Conservation (phyloP, 2,329 filamentous ascomycete genomes). For the Coniochaeta sp. region DNA sequence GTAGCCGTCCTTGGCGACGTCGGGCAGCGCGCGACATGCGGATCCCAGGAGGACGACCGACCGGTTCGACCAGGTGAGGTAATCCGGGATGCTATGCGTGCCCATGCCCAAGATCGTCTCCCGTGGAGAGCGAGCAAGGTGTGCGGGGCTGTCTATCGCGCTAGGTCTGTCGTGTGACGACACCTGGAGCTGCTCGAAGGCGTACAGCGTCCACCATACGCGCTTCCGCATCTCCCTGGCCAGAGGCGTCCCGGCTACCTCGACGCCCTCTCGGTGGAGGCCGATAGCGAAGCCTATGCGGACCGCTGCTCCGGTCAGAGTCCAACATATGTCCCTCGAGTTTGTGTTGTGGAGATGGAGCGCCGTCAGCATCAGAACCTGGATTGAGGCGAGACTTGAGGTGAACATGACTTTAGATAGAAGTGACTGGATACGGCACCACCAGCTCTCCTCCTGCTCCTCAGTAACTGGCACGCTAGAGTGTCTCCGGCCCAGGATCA, state of each 20-base stretch:
- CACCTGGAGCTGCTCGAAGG: constrained; percentile 30
- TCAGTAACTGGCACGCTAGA: constrained; percentile 22
- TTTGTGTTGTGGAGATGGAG: constrained; percentile 37
- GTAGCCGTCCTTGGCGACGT: constrained; percentile 24
- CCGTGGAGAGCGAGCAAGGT: constrained; percentile 22
- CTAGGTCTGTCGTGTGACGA: constrained; percentile 35
- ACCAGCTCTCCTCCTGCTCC: constrained; percentile 31
- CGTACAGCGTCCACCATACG: constrained; percentile 25
- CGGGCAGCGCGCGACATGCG: constrained; percentile 26
- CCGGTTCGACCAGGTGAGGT: constrained; percentile 27
- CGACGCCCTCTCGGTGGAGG: constrained; percentile 31
- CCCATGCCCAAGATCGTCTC: constrained; percentile 25
- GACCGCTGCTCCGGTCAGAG: constrained; percentile 31
- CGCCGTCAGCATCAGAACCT: constrained; percentile 32
- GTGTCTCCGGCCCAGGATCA: constrained; percentile 29
- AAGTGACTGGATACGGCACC: constrained; percentile 28
- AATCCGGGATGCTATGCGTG: constrained; percentile 22
- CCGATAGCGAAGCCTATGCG: constrained; percentile 35
- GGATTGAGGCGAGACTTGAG: constrained; percentile 30
- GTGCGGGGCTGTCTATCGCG: constrained; percentile 27
- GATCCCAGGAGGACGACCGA: constrained; percentile 27
- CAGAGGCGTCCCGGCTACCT: constrained; percentile 23
- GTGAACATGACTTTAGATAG: constrained; percentile 33
- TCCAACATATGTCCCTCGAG: constrained; percentile 32
- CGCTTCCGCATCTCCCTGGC: constrained; percentile 20